These are phyloP conservation scores for Stachybotrys chartarum DNA, from an alignment of 2,329 filamentous ascomycete species.

Conservation along the genomic window DNA sequence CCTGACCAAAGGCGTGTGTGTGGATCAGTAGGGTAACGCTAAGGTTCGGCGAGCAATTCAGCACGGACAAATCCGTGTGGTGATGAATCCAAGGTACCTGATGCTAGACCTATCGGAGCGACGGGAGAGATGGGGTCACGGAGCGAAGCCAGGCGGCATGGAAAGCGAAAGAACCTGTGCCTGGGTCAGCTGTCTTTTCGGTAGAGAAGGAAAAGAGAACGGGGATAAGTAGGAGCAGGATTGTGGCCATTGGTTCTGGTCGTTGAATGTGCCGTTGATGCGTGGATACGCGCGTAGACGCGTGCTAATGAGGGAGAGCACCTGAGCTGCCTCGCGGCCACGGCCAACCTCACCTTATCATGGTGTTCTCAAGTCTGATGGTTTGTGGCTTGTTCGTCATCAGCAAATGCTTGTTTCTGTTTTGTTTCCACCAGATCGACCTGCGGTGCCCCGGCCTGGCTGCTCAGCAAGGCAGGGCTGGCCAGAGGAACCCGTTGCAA, in stretches of 20 bases:
- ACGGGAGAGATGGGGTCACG: background rate
- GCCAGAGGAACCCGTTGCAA: background rate
- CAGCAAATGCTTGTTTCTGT: background rate
- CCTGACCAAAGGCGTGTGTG: background rate
- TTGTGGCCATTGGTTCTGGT: too few relatives aligned
- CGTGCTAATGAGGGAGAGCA: background rate
- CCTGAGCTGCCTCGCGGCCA: background rate
- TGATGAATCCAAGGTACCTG: background rate
- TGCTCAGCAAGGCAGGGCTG: background rate
- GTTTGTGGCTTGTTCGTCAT: background rate
- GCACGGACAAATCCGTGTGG: background rate
- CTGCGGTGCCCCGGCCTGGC: background rate
- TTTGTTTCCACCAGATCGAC: background rate
- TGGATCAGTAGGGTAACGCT: background rate
- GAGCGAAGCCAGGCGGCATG: background rate
- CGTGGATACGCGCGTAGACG: too few relatives aligned
- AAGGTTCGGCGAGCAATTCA: background rate
- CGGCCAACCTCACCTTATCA: background rate
- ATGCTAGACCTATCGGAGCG: background rate
- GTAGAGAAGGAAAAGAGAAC: background rate
- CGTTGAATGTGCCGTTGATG: too few relatives aligned
- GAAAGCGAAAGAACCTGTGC: background rate
- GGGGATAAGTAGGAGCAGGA: background rate
- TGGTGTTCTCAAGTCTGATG: too few relatives aligned
- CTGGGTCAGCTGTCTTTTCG: background rate